phyloP scores from a whole-genome alignment of 345 rosid species.

The Streptanthus diversifolius region DNA sequence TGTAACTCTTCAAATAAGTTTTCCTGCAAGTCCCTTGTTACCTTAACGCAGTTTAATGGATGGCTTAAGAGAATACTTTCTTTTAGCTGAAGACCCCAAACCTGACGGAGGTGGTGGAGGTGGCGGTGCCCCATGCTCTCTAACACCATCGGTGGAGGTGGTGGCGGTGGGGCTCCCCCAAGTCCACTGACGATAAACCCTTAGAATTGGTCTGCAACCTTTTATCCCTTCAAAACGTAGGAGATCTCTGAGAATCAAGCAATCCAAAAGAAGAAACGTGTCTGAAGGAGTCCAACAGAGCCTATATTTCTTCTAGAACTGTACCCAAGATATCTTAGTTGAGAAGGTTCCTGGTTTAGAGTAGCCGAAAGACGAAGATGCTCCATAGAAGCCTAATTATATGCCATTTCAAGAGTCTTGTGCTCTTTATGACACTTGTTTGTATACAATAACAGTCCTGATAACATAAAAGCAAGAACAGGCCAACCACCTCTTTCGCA shows the following conservation, averaged over 20 bases:
- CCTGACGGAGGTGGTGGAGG: too few relatives aligned
- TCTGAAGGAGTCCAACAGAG: constrained; percentile 79
- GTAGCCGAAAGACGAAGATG: constrained; percentile 54
- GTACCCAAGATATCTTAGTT: constrained; percentile 81
- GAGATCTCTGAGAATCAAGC: constrained; percentile 59
- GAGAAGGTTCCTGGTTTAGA: constrained; percentile 76
- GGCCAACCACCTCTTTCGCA: constrained; percentile 97
- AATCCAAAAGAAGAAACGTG: constrained; percentile 65
- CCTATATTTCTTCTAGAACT: constrained; percentile 78
- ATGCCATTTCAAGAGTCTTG: constrained; percentile 85
- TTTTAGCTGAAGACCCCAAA: too few relatives aligned
- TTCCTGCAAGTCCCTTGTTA: background rate
- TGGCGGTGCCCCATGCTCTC: too few relatives aligned
- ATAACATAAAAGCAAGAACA: constrained; percentile 92
- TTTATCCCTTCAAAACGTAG: constrained; percentile 53
- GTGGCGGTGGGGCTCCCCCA: constrained; percentile 17
- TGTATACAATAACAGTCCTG: constrained; percentile 72
- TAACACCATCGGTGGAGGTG: background rate
- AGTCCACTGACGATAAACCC: constrained; percentile 65
- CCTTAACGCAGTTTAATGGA: too few relatives aligned
- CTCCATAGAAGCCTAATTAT: constrained; percentile 76
- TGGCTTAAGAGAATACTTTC: too few relatives aligned
- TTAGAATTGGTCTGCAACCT: constrained; percentile 69
- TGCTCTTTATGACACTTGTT: constrained; percentile 79
- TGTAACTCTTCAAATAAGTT: too few relatives aligned